Evolutionary conservation across 2,329 filamentous ascomycete genomes (phyloP), one percentile per base, ranked within the genome.

Genomic region (Cryphonectria carpinicola): DNA sequence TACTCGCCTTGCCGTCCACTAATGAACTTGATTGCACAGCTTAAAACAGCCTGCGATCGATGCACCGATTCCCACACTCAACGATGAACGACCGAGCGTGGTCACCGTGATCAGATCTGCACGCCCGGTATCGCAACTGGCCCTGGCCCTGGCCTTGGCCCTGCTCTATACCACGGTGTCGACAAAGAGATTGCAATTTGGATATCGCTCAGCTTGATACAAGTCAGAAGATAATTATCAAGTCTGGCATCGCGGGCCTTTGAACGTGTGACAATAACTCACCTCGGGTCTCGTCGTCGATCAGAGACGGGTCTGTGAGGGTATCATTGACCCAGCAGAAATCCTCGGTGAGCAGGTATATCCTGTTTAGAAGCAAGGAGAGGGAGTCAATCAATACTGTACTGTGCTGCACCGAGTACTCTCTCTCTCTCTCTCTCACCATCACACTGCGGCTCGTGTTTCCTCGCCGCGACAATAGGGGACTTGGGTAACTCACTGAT

Each of bases 301-400:
- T 52, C 63, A 72, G n/a, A 39, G 66, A 49, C 10, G 71, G 71
- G 35, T 69, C 66, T 19, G 71, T 69, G 3, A 71, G 63, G 19
- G 62, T 71, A 37, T 72, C 66, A 7, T 72, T 72, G 28, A 72
- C 69, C 71, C 71, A 72, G 56, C 71, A 72, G 32, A 71, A 72
- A 25, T 71, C 62, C 13, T 67, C 62, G 1, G 71, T 72, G 56
- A 71, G 63, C 17, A 72, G 37, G 35, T 61, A 72, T 8, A 72
- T 72, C 17, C 71, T 72, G 11, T 49, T 2, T 8, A 14, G 11
- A 35, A 4, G 4, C 14, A 41, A 11, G 8, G 6, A 11, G 0
- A 6, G 3, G 11, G 46, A n/a, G 65, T 70, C 52, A 67, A 61
- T 49, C 60, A 13, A 32, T 58, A 19, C 14, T 32, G 25, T 28